Percentiles rank a stretch among this genome's conserved stretches.
Conservation (phyloP, 345 rosid genomes). For the Populus ilicifolia region DNA sequence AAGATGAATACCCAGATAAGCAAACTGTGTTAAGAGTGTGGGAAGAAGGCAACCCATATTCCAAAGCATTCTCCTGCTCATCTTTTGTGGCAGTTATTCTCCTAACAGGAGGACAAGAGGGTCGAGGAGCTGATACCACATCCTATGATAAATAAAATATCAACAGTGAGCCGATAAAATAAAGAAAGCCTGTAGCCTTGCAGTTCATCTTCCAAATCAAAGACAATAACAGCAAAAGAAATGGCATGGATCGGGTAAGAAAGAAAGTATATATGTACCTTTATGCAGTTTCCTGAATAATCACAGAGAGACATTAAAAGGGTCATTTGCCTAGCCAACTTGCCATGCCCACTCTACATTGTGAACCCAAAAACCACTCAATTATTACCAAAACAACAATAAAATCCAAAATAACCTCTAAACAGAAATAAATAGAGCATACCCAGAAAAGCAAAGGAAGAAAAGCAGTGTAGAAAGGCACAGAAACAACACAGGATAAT, state of each 20-base stretch:
- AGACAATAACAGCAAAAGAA: neutral
- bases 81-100: conserved; percentile 84
- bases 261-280: conserved; percentile 41
- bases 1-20: conserved; percentile 65
- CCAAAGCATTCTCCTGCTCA: conserved; percentile 94
- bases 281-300: conserved; percentile 76
- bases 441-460: conserved; percentile 99
- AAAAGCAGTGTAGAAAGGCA: conserved; percentile 93
- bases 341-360: conserved; percentile 88
- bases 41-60: conserved; percentile 97
- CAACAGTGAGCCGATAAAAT: neutral
- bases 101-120: conserved; percentile 85
- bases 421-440: conserved; percentile 12
- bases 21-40: conserved; percentile 95
- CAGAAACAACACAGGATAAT: conserved; percentile 91
- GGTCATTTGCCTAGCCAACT: conserved; percentile 97
- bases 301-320: conserved; percentile 94
- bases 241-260: neutral
- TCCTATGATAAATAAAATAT: conserved; percentile 48
- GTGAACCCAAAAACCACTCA: conserved; percentile 12
- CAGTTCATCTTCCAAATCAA: neutral
- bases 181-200: neutral
- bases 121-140: conserved; percentile 92
- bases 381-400: neutral
- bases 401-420: neutral